These are phyloP conservation scores for Cercophora samala DNA, from an alignment of 495 filamentous ascomycete species.

Conservation along the genomic window DNA sequence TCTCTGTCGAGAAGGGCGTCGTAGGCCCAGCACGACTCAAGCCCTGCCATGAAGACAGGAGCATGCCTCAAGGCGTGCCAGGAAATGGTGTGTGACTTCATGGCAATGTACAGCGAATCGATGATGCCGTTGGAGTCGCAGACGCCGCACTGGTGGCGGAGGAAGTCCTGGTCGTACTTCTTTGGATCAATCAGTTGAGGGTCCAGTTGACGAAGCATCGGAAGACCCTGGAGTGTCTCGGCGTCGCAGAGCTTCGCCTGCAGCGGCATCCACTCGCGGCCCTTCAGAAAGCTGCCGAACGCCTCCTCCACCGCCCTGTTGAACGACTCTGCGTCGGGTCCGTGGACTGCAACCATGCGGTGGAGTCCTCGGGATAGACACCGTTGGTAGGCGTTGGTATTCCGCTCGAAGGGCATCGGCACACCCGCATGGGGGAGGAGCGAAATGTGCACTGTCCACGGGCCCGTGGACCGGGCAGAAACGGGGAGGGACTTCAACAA, in stretches of 20 bases:
- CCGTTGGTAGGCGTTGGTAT: conserved; percentile 55
- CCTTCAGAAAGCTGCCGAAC: conserved; percentile 47
- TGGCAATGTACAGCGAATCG: conserved; percentile 54
- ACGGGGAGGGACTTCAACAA: conserved; percentile 15
- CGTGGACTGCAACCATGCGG: conserved; percentile 49
- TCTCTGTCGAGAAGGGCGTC: conserved; percentile 48
- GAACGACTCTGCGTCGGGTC: conserved; percentile 48
- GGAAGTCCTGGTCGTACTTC: conserved; percentile 47
- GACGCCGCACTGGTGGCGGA: conserved; percentile 48
- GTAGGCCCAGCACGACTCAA: conserved; percentile 50
- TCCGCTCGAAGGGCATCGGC: conserved; percentile 57
- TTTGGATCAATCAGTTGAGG: conserved; percentile 32
- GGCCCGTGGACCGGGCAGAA: conserved; percentile 28
- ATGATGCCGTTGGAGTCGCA: conserved; percentile 50
- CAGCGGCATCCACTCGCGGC: conserved; percentile 51
- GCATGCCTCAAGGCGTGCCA: conserved; percentile 46
- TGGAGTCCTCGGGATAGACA: conserved; percentile 56
- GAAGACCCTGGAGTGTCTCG: conserved; percentile 50
- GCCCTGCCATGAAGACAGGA: conserved; percentile 45
- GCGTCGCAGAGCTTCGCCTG: conserved; percentile 56
- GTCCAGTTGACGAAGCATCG: conserved; percentile 53
- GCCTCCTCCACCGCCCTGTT: conserved; percentile 44
- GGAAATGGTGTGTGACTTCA: conserved; percentile 47
- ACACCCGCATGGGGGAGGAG: conserved; percentile 49
- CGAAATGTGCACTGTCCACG: conserved; percentile 57